These are phyloP conservation scores for Pythium sukuiense DNA, from an alignment of 352 stramenopile genomes.

Conservation along the genomic window DNA sequence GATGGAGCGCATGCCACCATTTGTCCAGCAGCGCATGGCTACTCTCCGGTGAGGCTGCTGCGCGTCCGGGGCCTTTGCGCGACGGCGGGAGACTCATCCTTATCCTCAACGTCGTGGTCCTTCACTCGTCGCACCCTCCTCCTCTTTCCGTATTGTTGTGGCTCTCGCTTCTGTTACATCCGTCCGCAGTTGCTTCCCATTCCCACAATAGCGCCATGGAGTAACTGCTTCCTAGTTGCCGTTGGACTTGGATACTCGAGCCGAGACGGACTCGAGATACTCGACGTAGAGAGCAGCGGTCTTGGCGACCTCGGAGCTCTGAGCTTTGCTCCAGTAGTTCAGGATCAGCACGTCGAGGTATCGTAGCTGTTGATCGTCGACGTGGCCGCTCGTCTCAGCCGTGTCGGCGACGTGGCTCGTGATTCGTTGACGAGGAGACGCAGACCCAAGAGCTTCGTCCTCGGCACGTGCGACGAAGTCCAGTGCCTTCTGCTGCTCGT, in stretches of 20 bases:
- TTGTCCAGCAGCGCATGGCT: slow-evolving; percentile 17
- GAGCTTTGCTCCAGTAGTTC: slow-evolving; percentile 48
- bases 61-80: background rate
- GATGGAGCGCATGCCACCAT: slow-evolving; percentile 48
- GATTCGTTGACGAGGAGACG: background rate
- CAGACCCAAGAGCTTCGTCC: slow-evolving; percentile 27
- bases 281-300: slow-evolving; percentile 47
- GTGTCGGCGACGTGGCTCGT: slow-evolving; percentile 38
- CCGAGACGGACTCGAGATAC: slow-evolving; percentile 37
- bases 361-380: slow-evolving; percentile 51
- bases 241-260: slow-evolving; percentile 1
- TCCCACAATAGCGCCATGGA: background rate
- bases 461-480: slow-evolving; percentile 22
- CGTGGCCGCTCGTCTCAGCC: slow-evolving; percentile 22
- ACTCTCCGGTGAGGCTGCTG: slow-evolving; percentile 1
- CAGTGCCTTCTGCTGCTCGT: slow-evolving; percentile 24
- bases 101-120: background rate
- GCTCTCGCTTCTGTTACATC: background rate
- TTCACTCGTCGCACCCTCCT: background rate
- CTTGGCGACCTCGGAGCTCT: slow-evolving; percentile 32
- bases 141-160: background rate
- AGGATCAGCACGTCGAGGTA: slow-evolving; percentile 64
- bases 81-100: background rate
- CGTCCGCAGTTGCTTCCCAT: background rate
- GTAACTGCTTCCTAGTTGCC: slow-evolving; percentile 13